Evolutionary conservation across 2,329 filamentous ascomycete genomes (phyloP), one percentile per base, ranked within the genome.

Genomic region (Waltergamsia citrina): DNA sequence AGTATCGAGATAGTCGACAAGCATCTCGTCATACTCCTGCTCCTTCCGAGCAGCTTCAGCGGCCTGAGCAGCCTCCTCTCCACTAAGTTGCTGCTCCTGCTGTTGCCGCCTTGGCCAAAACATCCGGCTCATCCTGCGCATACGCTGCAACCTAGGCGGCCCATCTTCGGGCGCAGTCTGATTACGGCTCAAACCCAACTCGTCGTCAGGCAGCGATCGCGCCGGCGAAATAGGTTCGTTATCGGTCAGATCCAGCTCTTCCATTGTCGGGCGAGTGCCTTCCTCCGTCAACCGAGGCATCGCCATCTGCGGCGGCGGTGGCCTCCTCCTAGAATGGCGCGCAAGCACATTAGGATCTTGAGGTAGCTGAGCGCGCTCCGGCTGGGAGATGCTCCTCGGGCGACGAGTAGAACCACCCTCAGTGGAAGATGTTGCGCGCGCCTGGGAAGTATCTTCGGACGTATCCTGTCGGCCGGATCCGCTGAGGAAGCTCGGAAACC

Each of bases 251-350:
- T 49, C 53, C 20, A 62, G 37, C 26, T 62, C 59, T 3, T 52
- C 47, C 36, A 57, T 44, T 11, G 47, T 58, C 3, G 59, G 59
- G 0, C 59, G 48, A 0, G 40, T 36, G 7, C 58, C 57, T 38
- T 62, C 59, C 27, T 62, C 59, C 0, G 59, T 62, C 29, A 62
- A 42, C 25, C 59, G 54, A 10, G 59, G 59, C 46, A 62, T 41
- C 23, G 54, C 50, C 5, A 46, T 32, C 32, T 57, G 55, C n/a
- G 50, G 54, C 7, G 46, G 39, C n/a, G n/a, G n/a, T n/a, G n/a
- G n/a, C n/a, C n/a, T n/a, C 19, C 51, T 43, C 24, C 54, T 41
- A 16, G 52, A 54, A 33, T 52, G 47, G 10, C 56, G 43, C 15
- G 47, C 47, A 6, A 47, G 24, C 10, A 38, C 36, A n/a, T 38